phyloP scores from a whole-genome alignment of 1,284 basidiomycete species.

The Trichosporon sp. region DNA sequence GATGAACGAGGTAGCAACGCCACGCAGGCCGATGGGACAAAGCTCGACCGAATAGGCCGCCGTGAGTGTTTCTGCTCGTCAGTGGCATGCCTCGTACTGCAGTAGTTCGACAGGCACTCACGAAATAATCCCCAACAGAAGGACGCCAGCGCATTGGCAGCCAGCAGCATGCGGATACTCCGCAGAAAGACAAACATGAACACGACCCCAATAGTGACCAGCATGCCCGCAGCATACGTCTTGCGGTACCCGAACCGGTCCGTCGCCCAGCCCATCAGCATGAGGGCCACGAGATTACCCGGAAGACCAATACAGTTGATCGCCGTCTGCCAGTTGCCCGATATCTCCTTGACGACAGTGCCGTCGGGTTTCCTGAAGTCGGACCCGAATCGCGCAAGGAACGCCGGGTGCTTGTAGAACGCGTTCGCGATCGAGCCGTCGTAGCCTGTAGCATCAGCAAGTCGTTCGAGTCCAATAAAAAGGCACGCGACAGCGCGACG shows the following conservation, averaged over 20 bases:
- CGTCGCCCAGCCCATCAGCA: slow-evolving; percentile 30
- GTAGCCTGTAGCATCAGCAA: not conserved
- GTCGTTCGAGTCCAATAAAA: no score
- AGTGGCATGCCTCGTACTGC: no score
- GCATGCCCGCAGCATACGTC: slow-evolving; percentile 41
- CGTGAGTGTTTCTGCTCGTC: slow-evolving; percentile 49
- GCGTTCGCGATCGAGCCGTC: not conserved
- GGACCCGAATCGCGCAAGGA: not conserved
- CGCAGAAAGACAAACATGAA: slow-evolving; percentile 45
- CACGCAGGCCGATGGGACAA: slow-evolving; percentile 50
- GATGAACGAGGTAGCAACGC: slow-evolving; percentile 51
- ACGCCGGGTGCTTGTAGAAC: not conserved
- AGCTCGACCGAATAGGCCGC: slow-evolving; percentile 52
- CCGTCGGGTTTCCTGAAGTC: slow-evolving; percentile 3
- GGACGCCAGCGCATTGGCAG: slow-evolving; percentile 13
- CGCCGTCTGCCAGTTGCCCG: slow-evolving; percentile 49
- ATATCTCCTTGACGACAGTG: slow-evolving; percentile 15
- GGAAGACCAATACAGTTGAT: slow-evolving; percentile 39
- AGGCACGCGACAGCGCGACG: not conserved
- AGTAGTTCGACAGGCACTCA: no score
- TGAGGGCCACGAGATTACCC: slow-evolving; percentile 25
- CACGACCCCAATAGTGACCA: slow-evolving; percentile 27
- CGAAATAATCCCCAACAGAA: slow-evolving; percentile 16
- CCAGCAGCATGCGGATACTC: slow-evolving; percentile 39
- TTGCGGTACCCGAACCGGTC: slow-evolving; percentile 44